Evolutionary conservation across 2,329 filamentous ascomycete genomes (phyloP), one percentile per base, ranked within the genome.

Genomic region (Lachnellula subtilissima): DNA sequence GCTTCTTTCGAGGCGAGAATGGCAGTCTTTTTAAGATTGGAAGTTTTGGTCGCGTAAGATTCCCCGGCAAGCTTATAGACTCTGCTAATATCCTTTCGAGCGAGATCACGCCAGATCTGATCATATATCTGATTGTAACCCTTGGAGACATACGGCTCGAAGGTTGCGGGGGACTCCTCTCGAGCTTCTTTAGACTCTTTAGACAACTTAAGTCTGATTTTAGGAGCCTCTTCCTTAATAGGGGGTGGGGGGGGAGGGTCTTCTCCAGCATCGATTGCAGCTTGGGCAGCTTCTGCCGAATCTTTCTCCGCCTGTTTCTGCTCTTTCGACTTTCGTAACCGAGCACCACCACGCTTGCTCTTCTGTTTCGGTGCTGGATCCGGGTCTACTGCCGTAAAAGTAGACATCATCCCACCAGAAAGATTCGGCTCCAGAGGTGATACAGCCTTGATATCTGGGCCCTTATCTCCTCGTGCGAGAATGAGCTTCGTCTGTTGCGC

Each of bases 11-110:
- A 95, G 7, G 94, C 94, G 42, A 99, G 78, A 65, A 97, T 93
- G 14, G 92, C 94, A 0, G 94, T 99, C 80, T 99, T 99, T 71
- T 96, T 94, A 48, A 96, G 82, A 66, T 99, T 99, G n/a, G 93
- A 95, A 52, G 89, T 84, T 70, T 95, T 95, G 39, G 88, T 95
- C 8, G 86, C 83, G 56, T 93, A 85, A 0, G 93, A 97, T 64
- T 91, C 87, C 54, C 86, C 84, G 54, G 95, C 95, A 70, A 97
- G 81, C 64, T 94, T 90, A 71, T 85, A 91, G 0, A 96, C 89
- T 76, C 97, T 97, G 67, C 88, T 89, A 58, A 97, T 88, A 71
- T 96, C 91, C 71, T 96, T 96, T 58, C 91, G 86, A 2, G 93
- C 90, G 66, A 99, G 85, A 68, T 99, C 94, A 62, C 93, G 88